Base-by-base conservation (phyloP, 768 basidiomycete species). In the Floccularia luteovirens region DNA sequence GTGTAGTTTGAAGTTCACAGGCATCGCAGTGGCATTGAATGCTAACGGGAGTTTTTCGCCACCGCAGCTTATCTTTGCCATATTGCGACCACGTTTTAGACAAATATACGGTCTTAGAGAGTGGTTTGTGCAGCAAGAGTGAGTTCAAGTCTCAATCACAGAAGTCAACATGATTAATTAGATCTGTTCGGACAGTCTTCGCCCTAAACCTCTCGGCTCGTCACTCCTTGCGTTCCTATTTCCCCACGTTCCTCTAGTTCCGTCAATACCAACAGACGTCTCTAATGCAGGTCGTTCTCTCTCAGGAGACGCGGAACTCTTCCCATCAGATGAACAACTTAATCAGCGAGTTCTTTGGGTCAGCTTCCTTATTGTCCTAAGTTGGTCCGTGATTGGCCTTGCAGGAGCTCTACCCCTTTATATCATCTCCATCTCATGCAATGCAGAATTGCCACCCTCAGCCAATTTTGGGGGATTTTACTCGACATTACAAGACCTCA, bases 41-140 rank as follows among this genome's bases (percentile, higher is more conserved):
- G 12, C 22, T 38, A 21, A 38, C 24, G 12, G 22, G 24, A 12
- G 36, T 12, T 28, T 28, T 8, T 14, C 27, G n/a, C 33, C 33
- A 20, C 21, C 5, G 21, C 20, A 87, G 85, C 54, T 79, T 34
- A 45, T 76, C 31, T 89, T 89, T 57, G 84, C 79, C 19, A 58
- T 79, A 33, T 46, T 85, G 16, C 69, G 85, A 28, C 83, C 85
- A 11, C 76, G 71, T 39, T 79, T 76, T 50, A 74, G 83, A 41
- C 80, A 86, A 62, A 53, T 89, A 11, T 89, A 87, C 48, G 80
- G 64, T 14, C 55, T 81, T 35, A 64, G 85, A 51, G 82, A 86
- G 53, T 89, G 85, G 85, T 89, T 89, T 55, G 70, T 80, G 12
- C 76, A 73, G 33, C 73, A 67, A 58, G 72, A 74, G 83, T 88